Evolutionary conservation across 2,329 filamentous ascomycete species (phyloP).

Genomic region (Fusarium cyanostomum): DNA sequence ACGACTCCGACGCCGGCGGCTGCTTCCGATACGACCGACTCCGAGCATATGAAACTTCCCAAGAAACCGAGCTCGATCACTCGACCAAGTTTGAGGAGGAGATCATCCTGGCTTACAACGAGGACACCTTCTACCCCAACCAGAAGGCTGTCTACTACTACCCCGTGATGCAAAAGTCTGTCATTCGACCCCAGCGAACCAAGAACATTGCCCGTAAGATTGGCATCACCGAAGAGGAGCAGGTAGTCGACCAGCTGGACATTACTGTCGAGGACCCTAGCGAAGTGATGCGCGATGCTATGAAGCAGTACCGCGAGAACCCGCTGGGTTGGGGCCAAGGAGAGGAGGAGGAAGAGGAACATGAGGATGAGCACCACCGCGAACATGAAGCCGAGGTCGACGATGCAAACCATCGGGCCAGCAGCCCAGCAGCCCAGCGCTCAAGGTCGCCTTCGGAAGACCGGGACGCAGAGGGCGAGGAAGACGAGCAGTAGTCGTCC

Average conservation of each 20-base stretch:
- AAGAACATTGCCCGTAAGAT: slow-evolving; percentile 69
- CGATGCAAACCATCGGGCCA: slow-evolving; percentile 24
- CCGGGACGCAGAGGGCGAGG: slow-evolving; percentile 58
- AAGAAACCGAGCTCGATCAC: slow-evolving; percentile 65
- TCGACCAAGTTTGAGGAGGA: slow-evolving; percentile 71
- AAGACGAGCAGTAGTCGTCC: slow-evolving; percentile 47
- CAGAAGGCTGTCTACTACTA: slow-evolving; percentile 74
- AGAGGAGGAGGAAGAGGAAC: slow-evolving; percentile 48
- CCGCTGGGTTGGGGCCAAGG: slow-evolving; percentile 60
- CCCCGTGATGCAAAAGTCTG: slow-evolving; percentile 71
- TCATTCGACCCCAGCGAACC: slow-evolving; percentile 69
- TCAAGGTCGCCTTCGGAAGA: slow-evolving; percentile 47
- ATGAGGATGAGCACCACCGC: slow-evolving; percentile 45
- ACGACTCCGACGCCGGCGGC: slow-evolving; percentile 56
- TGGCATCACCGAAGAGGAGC: slow-evolving; percentile 60
- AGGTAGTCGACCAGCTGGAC: slow-evolving; percentile 65
- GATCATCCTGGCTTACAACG: slow-evolving; percentile 67
- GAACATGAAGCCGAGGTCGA: slow-evolving; percentile 43
- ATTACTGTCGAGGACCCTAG: slow-evolving; percentile 64
- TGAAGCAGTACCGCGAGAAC: slow-evolving; percentile 62
- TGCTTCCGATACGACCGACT: slow-evolving; percentile 70
- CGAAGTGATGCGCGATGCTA: slow-evolving; percentile 61
- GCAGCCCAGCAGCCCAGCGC: slow-evolving; percentile 37
- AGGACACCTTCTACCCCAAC: slow-evolving; percentile 59
- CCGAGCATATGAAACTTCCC: slow-evolving; percentile 71